phyloP scores from a whole-genome alignment of 2,329 filamentous ascomycete species.

The Didymella sp. region DNA sequence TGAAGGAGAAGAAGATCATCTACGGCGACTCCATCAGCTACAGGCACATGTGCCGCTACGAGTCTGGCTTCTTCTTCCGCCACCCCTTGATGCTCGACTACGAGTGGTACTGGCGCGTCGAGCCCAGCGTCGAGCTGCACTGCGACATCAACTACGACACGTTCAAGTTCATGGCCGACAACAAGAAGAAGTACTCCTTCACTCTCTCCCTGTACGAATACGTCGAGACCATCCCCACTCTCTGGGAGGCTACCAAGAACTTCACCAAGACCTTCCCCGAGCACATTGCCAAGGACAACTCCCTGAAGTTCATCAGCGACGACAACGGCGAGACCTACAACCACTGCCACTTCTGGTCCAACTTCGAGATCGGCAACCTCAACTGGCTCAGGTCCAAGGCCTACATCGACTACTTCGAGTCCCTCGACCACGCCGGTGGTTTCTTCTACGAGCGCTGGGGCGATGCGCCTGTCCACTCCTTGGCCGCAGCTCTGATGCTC shows the following conservation, averaged over 20 bases:
- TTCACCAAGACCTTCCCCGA: constrained; percentile 92
- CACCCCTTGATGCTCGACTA: constrained; percentile 93
- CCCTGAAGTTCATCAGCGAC: constrained; percentile 89
- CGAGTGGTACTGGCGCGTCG: constrained; percentile 99
- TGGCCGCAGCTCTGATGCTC: constrained; percentile 84
- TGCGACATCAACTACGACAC: constrained; percentile 96
- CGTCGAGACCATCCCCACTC: constrained; percentile 90
- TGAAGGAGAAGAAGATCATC: constrained; percentile 94
- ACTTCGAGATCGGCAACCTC: constrained; percentile 95
- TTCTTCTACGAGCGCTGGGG: constrained; percentile 99
- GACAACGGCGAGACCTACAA: constrained; percentile 93
- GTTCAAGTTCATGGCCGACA: constrained; percentile 94
- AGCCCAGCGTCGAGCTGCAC: constrained; percentile 94
- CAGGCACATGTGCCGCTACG: constrained; percentile 98
- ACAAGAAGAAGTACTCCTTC: constrained; percentile 98
- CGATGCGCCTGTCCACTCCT: constrained; percentile 97
- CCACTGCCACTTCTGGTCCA: constrained; percentile 99
- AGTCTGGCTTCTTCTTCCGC: constrained; percentile 99
- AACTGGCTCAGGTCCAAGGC: constrained; percentile 90
- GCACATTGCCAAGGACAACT: constrained; percentile 83
- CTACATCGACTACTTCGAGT: constrained; percentile 90
- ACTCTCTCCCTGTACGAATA: constrained; percentile 96
- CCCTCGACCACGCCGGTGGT: constrained; percentile 86
- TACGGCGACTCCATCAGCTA: constrained; percentile 98
- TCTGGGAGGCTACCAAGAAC: constrained; percentile 95